These are phyloP conservation scores for Ophiostoma perfectum DNA, from an alignment of 2,329 filamentous ascomycete genomes.

Conservation along the genomic window DNA sequence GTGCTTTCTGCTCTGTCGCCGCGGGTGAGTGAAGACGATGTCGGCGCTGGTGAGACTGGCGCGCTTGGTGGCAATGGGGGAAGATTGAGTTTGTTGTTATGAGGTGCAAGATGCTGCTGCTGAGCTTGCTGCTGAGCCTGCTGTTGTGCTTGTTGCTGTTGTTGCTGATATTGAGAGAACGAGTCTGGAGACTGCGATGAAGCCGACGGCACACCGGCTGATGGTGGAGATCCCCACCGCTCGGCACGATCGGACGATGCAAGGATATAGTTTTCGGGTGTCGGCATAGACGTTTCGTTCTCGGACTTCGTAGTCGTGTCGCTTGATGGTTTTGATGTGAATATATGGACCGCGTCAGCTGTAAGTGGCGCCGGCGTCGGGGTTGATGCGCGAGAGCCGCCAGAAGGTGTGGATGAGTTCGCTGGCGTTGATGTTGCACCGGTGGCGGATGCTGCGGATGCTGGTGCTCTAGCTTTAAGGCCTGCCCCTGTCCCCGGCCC, in stretches of 20 bases:
- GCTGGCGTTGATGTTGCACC: background rate
- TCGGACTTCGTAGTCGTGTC: background rate
- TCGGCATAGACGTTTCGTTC: background rate
- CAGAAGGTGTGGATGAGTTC: background rate
- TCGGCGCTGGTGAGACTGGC: conserved; percentile 9
- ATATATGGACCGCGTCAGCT: background rate
- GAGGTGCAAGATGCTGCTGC: background rate
- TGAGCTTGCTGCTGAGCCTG: conserved; percentile 9
- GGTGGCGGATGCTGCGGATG: background rate
- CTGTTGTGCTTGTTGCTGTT: background rate
- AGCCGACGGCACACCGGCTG: background rate
- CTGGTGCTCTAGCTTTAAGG: background rate
- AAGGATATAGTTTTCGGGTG: conserved; percentile 19
- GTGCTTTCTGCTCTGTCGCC: background rate
- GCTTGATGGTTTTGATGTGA: background rate
- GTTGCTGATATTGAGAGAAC: background rate
- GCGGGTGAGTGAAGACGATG: background rate
- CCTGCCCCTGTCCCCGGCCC: background rate
- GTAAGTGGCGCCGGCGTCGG: background rate
- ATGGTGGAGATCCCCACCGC: conserved; percentile 12
- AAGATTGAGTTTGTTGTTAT: background rate
- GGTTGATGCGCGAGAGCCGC: background rate
- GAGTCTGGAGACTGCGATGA: background rate
- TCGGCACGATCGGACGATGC: background rate
- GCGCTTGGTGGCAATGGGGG: conserved; percentile 1